Base-by-base conservation (phyloP, 2,329 filamentous ascomycete genomes). In the Neonectria neomacrospora region DNA sequence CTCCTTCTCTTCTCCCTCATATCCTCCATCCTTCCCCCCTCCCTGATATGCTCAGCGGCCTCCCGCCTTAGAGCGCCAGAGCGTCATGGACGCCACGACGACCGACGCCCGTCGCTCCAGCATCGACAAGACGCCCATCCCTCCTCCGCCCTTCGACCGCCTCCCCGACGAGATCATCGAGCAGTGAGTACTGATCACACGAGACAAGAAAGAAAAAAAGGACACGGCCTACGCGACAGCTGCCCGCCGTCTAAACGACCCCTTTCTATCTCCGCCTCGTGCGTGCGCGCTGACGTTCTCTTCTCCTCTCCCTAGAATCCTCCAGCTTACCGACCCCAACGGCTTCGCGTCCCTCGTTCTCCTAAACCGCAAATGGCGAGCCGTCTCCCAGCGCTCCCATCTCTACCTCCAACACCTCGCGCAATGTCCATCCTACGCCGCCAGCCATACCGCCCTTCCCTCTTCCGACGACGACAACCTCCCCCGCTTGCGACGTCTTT, bases 111-210 rank as follows among this genome's bases (percentile, higher is more conserved):
- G 74, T 68, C 76, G 75, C 61, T 73, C 74, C 41, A 76, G 76
- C 67, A 76, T 75, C 70, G 75, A 77, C 57, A 79, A 79, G 69
- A 66, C 68, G 68, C 73, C 73, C 39, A 61, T 75, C 45, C 39
- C 56, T 61, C 55, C 76, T 65, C 70, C 73, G 30, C 81, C 83
- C 34, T 87, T 90, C 69, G 81, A 85, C 37, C 82, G 80, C 48
- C 80, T 91, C 11, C 89, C 89, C 6, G 86, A 90, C 76, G 89
- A 91, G 76, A 91, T 91, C 63, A 90, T 91, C 69, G 80, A 90
- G 73, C 87, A 90, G 89, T 91, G 79, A 77, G 86, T 78, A 37
- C 34, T 14, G 34, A 37, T 6, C 23, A n/a, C 32, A 34, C 32
- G 32, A 14, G 32, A 14, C 12, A 6, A 34, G 23, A 3, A 34